These are phyloP conservation scores for Penicillium glabrum DNA, from an alignment of 2,329 filamentous ascomycete species.

Conservation along the genomic window DNA sequence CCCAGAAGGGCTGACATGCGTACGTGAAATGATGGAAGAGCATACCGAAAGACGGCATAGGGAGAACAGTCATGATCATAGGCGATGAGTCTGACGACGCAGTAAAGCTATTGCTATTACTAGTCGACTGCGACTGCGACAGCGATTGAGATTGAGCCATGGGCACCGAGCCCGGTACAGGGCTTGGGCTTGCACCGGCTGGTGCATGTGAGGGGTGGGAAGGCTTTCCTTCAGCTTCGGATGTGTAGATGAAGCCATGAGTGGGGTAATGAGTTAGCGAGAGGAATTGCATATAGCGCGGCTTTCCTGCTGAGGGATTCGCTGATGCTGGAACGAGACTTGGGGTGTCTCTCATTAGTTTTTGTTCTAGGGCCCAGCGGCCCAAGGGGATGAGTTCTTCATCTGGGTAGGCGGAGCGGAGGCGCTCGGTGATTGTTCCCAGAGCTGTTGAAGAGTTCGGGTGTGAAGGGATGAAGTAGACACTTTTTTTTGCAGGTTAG, in stretches of 20 bases:
- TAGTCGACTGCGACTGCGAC: background rate
- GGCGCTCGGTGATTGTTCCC: constrained; percentile 35
- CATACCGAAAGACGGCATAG: constrained; percentile 32
- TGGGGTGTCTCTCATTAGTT: constrained; percentile 44
- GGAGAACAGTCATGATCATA: constrained; percentile 43
- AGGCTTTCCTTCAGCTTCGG: constrained; percentile 24
- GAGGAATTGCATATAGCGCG: constrained; percentile 45
- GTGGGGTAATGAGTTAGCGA: constrained; percentile 41
- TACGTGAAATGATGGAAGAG: constrained; percentile 43
- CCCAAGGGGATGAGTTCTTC: constrained; percentile 35
- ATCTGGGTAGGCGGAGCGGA: constrained; percentile 38
- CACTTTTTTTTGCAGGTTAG: constrained; percentile 32
- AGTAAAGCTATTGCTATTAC: background rate
- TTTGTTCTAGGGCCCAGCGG: constrained; percentile 44
- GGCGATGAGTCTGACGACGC: constrained; percentile 4
- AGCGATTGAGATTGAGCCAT: background rate
- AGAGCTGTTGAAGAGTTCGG: constrained; percentile 40
- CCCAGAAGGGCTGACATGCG: constrained; percentile 45
- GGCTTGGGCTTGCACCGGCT: background rate
- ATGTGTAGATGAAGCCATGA: constrained; percentile 44
- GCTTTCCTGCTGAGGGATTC: constrained; percentile 26
- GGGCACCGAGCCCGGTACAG: background rate
- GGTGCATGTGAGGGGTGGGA: constrained; percentile 10
- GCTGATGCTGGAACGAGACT: constrained; percentile 38
- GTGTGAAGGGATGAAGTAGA: constrained; percentile 44